These are phyloP conservation scores for Zostera marina DNA, from an alignment of 116 monocot species.

Conservation along the genomic window DNA sequence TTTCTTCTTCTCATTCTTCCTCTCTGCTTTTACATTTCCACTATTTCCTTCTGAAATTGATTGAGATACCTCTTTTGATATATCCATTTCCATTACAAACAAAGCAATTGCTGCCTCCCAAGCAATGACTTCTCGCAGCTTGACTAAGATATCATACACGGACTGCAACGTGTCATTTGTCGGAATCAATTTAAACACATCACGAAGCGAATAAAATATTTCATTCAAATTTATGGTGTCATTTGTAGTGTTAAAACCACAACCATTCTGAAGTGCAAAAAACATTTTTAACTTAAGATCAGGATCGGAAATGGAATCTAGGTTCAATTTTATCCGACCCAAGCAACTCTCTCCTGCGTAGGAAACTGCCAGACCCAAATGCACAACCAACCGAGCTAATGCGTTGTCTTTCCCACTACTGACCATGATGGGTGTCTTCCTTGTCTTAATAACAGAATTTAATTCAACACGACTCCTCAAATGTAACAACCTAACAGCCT, in stretches of 20 bases:
- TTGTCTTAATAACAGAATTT: constrained; percentile 46
- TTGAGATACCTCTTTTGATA: constrained; percentile 41
- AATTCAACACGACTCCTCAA: constrained; percentile 32
- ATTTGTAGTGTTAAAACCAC: background rate
- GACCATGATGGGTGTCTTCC: constrained; percentile 7
- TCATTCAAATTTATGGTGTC: background rate
- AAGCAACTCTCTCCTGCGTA: constrained; percentile 35
- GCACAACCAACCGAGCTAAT: constrained; percentile 20
- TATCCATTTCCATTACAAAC: constrained; percentile 55
- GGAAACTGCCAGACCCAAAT: constrained; percentile 24
- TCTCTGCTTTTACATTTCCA: constrained; percentile 39
- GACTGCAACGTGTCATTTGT: constrained; percentile 20
- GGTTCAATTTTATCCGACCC: constrained; percentile 23
- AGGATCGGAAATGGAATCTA: constrained; percentile 17
- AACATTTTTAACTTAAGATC: constrained; percentile 7
- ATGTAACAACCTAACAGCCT: constrained; percentile 45
- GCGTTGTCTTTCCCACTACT: constrained; percentile 34
- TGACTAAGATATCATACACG: constrained; percentile 34
- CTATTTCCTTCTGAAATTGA: constrained; percentile 17
- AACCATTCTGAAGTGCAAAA: constrained; percentile 16
- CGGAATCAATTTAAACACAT: constrained; percentile 14
- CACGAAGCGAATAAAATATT: constrained; percentile 22
- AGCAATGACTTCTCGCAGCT: constrained; percentile 45
- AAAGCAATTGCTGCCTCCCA: constrained; percentile 73
- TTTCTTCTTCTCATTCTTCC: constrained; percentile 50